Conservation (phyloP, 78 protist genomes). For the Anaeramoeba flamelloides region DNA sequence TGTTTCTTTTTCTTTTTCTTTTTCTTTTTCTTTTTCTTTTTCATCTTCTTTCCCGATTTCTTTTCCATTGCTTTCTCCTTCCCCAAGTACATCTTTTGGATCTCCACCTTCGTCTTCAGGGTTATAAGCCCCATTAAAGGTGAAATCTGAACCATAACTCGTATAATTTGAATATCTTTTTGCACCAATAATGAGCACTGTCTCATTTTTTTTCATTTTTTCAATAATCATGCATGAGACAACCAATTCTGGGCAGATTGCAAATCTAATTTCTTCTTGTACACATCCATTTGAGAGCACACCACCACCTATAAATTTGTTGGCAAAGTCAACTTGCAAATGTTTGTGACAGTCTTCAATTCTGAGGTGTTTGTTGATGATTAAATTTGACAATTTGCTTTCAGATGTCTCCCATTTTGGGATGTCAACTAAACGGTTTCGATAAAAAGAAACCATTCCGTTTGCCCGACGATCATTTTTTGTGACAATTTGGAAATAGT, state of each 20-base stretch:
- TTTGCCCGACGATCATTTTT: not conserved
- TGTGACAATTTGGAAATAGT: not conserved
- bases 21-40: too few relatives aligned
- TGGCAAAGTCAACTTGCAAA: slow-evolving; percentile 49
- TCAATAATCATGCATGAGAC: slow-evolving; percentile 17
- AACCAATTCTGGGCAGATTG: slow-evolving; percentile 31
- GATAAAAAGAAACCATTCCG: not conserved
- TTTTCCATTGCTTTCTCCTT: too few relatives aligned
- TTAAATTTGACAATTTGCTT: not conserved
- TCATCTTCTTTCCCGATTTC: too few relatives aligned
- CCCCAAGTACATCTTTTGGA: too few relatives aligned
- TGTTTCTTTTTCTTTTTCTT: too few relatives aligned
- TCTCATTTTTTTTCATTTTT: slow-evolving; percentile 4
- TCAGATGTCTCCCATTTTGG: not conserved
- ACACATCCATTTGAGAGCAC: slow-evolving; percentile 37
- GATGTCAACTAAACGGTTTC: not conserved
- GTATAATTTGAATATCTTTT: slow-evolving; percentile 14
- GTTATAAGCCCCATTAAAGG: slow-evolving; percentile 9
- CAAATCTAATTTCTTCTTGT: slow-evolving; percentile 45
- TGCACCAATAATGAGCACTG: slow-evolving; percentile 11
- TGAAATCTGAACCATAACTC: slow-evolving; percentile 25
- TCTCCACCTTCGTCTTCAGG: too few relatives aligned
- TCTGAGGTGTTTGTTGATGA: not conserved
- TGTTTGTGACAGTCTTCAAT: slow-evolving; percentile 12
- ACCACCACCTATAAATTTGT: slow-evolving; percentile 43